These are phyloP conservation scores for Xylariales sp. DNA, from an alignment of 2,329 filamentous ascomycete genomes.

Conservation along the genomic window DNA sequence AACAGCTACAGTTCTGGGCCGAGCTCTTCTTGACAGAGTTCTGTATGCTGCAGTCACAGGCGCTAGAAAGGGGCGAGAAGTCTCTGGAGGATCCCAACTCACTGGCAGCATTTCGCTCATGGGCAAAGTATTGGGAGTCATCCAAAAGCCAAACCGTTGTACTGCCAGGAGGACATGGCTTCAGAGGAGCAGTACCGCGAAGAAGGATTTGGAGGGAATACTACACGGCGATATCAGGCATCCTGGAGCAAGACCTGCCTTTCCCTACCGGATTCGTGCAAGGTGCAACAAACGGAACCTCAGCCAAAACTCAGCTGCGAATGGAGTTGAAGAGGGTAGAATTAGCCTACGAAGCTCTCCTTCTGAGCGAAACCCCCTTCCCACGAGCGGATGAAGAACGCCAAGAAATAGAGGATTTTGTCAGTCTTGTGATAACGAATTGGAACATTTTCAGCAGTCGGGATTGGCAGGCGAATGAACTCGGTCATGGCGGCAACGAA, in stretches of 20 bases:
- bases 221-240: slow-evolving; percentile 72
- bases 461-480: slow-evolving; percentile 73
- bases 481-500: slow-evolving; percentile 77
- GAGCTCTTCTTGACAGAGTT: slow-evolving; percentile 73
- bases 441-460: slow-evolving; percentile 80
- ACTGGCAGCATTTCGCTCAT: slow-evolving; percentile 58
- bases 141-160: slow-evolving; percentile 34
- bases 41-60: slow-evolving; percentile 64
- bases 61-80: slow-evolving; percentile 46
- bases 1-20: slow-evolving; percentile 72
- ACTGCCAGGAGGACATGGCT: slow-evolving; percentile 51
- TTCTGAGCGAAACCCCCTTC: slow-evolving; percentile 77
- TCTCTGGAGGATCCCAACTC: slow-evolving; percentile 48
- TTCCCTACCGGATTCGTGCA: slow-evolving; percentile 48
- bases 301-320: slow-evolving; percentile 60
- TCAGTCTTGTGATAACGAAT: slow-evolving; percentile 74
- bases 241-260: slow-evolving; percentile 63
- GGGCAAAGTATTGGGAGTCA: slow-evolving; percentile 65
- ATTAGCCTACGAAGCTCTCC: slow-evolving; percentile 69
- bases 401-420: slow-evolving; percentile 76
- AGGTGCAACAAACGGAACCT: slow-evolving; percentile 41
- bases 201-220: slow-evolving; percentile 80
- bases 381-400: slow-evolving; percentile 79
- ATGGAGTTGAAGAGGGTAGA: slow-evolving; percentile 78
- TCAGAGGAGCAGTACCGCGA: slow-evolving; percentile 55